These are phyloP conservation scores for Helminthosporium solani DNA, from an alignment of 2,329 filamentous ascomycete genomes.

Conservation along the genomic window DNA sequence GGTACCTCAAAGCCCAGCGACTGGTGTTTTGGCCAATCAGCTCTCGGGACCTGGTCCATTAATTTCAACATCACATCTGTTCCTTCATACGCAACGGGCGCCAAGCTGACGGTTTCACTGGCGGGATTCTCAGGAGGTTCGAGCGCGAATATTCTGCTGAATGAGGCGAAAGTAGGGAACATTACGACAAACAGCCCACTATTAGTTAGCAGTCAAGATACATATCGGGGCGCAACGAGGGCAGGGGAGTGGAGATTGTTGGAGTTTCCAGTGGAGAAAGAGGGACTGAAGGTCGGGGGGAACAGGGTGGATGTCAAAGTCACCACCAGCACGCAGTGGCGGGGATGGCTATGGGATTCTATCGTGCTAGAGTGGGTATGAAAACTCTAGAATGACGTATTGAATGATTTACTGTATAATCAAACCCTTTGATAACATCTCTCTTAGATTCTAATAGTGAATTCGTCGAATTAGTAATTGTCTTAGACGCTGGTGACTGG, in stretches of 20 bases:
- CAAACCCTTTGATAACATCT: too few species aligned
- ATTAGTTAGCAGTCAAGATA: conserved; percentile 47
- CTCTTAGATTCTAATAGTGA: background rate
- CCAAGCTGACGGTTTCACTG: conserved; percentile 47
- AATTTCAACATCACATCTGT: conserved; percentile 33
- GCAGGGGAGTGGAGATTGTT: conserved; percentile 53
- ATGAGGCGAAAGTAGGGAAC: conserved; percentile 44
- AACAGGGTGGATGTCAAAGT: conserved; percentile 44
- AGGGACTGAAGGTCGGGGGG: conserved; percentile 30
- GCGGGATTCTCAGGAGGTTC: conserved; percentile 49
- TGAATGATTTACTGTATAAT: background rate
- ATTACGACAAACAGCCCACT: conserved; percentile 35
- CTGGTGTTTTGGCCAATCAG: conserved; percentile 54
- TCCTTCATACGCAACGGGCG: conserved; percentile 16
- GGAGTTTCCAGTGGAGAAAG: conserved; percentile 41
- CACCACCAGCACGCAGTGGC: conserved; percentile 39
- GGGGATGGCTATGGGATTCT: conserved; percentile 48
- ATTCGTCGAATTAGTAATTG: too few species aligned
- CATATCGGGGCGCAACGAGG: conserved; percentile 51
- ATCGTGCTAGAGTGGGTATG: conserved; percentile 41
- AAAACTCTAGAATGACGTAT: background rate
- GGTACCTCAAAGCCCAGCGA: conserved; percentile 40
- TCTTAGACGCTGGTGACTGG: too few species aligned
- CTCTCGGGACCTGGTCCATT: conserved; percentile 35
- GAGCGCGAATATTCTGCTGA: conserved; percentile 46